Evolutionary conservation across 169 alveolate genomes (phyloP).

Genomic region (Eimeria acervulina): DNA sequence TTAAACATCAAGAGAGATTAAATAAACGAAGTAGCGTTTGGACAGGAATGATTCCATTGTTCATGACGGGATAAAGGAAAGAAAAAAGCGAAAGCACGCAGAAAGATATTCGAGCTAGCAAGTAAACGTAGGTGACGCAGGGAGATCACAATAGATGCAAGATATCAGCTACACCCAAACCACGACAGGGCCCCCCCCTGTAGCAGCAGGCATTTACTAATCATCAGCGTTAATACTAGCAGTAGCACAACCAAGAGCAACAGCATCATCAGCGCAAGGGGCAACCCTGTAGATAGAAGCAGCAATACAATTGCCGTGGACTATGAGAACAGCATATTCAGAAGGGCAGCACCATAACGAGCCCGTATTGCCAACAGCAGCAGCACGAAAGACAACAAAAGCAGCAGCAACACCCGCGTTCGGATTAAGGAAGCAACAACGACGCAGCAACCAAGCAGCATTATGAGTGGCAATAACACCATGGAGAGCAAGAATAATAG

Average conservation of each 20-base stretch:
- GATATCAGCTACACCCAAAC: no score
- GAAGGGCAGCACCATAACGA: not conserved
- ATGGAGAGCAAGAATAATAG: not conserved
- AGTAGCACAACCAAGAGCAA: not conserved
- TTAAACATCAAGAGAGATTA: not conserved
- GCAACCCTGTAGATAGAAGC: not conserved
- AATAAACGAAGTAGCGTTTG: not conserved
- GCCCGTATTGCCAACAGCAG: not conserved
- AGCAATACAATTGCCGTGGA: not conserved
- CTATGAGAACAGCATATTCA: not conserved
- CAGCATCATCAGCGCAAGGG: not conserved
- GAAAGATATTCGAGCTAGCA: no score
- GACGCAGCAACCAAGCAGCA: conserved; percentile 31
- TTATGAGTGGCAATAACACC: not conserved
- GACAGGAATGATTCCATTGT: not conserved
- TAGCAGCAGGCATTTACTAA: not conserved
- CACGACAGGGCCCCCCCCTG: no score
- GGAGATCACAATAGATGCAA: no score
- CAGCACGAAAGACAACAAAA: not conserved
- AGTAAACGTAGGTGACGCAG: no score
- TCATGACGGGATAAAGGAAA: not conserved
- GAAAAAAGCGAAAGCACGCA: no score
- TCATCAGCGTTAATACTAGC: not conserved
- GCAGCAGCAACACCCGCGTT: not conserved
- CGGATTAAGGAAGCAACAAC: not conserved